Base-by-base conservation (phyloP, 2,329 filamentous ascomycete genomes). In the Metarhizium rileyi region DNA sequence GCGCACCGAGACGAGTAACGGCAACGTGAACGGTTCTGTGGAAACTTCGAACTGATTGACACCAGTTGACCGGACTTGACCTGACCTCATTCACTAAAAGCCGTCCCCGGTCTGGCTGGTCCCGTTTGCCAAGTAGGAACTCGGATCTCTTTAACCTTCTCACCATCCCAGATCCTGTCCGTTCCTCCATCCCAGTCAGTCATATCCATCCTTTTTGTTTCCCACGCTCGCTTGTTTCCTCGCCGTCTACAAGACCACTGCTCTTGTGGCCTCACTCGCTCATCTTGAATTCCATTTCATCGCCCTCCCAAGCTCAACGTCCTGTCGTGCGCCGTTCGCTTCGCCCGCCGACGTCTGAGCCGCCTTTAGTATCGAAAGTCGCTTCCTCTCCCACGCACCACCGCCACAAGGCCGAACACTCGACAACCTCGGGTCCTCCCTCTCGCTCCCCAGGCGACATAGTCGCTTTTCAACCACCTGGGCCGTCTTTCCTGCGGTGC, bases 311-410 rank as follows among this genome's bases (percentile, higher is more conserved):
- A 22, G 1, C 18, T 23, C 20, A 30, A 22, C 18, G 1, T 25
- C n/a, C 50, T 5, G 38, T 41, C n/a, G 28, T 25, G 41, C 45
- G 46, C 30, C 51, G 48, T 48, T 50, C 51, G 48, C 42, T 50
- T 50, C 45, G 48, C 50, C 30, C 42, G 44, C 42, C 26, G 27
- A 25, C 28, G 40, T 28, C 46, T 25, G 36, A 33, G 10, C 36
- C 36, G 38, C n/a, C 26, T 23, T 8, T 33, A 44, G 23, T 27
- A 20, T 5, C 30, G 16, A 28, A 28, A 28, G 27, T 3, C 30
- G 8, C 10, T 33, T 33, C 10, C 7, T 33, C 30, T 33, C 30
- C 30, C 30, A 33, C 12, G 16, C 7, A 33, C n/a, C 28, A 38
- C 18, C 18, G 9, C n/a, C 8, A 18, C 35, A n/a, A 18, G 5